Conservation (phyloP, 805 yeast species). For the Starmerella kuoi region DNA sequence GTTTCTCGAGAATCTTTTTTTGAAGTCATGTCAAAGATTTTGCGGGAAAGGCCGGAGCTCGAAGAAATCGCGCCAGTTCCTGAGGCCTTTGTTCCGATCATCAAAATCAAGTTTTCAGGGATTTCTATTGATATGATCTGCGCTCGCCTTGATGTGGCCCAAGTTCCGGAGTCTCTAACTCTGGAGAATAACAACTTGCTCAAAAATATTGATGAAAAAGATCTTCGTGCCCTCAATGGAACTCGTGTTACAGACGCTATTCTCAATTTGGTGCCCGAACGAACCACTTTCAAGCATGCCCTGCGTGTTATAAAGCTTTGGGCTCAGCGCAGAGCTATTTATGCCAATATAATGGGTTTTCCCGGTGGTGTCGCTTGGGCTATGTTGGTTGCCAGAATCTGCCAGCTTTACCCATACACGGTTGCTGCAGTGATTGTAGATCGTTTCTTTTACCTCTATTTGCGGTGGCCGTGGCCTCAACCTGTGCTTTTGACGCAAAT, state of each 20-base stretch:
- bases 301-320: constrained; percentile 85
- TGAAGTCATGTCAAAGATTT: constrained; percentile 56
- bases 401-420: constrained; percentile 93
- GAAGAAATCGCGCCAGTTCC: constrained; percentile 90
- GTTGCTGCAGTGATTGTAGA: constrained; percentile 84
- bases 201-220: constrained; percentile 81
- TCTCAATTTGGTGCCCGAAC: constrained; percentile 77
- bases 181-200: constrained; percentile 75
- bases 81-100: constrained; percentile 95
- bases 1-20: constrained; percentile 85
- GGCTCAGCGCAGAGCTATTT: constrained; percentile 92
- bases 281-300: constrained; percentile 84
- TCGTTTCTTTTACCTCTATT: constrained; percentile 72
- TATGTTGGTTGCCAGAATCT: constrained; percentile 94
- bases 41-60: constrained; percentile 64
- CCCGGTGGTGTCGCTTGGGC: constrained; percentile 99
- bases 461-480: constrained; percentile 97
- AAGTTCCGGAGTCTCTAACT: constrained; percentile 63
- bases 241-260: constrained; percentile 96
- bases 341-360: constrained; percentile 90
- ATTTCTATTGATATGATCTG: constrained; percentile 86
- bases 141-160: constrained; percentile 72
- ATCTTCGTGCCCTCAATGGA: constrained; percentile 81
- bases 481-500: constrained; percentile 86
- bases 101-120: constrained; percentile 76